Conservation (phyloP, 129 eudicot species). For the Dittrichia graveolens region DNA sequence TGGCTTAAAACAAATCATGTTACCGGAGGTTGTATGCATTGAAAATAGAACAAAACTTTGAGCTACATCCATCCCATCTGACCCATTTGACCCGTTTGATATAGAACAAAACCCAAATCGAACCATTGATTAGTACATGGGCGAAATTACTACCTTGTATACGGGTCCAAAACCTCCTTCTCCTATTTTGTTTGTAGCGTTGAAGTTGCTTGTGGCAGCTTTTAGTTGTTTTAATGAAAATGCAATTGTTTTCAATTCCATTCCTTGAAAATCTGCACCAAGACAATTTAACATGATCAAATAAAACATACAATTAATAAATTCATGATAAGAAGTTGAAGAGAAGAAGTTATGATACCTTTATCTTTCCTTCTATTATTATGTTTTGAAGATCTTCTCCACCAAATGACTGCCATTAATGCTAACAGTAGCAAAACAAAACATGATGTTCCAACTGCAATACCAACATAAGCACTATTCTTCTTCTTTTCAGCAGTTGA, state of each 20-base stretch:
- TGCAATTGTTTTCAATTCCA: constrained; percentile 64
- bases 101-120: not conserved
- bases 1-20: no score
- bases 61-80: not conserved
- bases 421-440: constrained; percentile 29
- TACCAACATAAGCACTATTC: constrained; percentile 39
- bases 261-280: constrained; percentile 58
- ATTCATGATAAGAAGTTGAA: not conserved
- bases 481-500: constrained; percentile 39
- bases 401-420: constrained; percentile 49
- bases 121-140: not conserved
- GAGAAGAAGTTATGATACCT: constrained; percentile 34
- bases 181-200: constrained; percentile 57
- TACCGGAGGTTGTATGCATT: not conserved
- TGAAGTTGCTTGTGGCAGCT: constrained; percentile 66
- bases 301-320: not conserved
- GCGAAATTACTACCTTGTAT: constrained; percentile 49
- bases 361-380: constrained; percentile 34
- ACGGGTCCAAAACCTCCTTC: constrained; percentile 87
- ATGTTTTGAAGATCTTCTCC: constrained; percentile 42
- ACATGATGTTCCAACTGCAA: constrained; percentile 42
- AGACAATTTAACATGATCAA: constrained; percentile 1
- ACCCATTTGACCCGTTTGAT: constrained; percentile 6
- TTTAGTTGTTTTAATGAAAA: constrained; percentile 60
- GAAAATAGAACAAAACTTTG: constrained; percentile 1